Percentiles rank a stretch among this genome's conserved stretches.
Conservation (phyloP, 805 yeast species). For the Candida gorgasii region DNA sequence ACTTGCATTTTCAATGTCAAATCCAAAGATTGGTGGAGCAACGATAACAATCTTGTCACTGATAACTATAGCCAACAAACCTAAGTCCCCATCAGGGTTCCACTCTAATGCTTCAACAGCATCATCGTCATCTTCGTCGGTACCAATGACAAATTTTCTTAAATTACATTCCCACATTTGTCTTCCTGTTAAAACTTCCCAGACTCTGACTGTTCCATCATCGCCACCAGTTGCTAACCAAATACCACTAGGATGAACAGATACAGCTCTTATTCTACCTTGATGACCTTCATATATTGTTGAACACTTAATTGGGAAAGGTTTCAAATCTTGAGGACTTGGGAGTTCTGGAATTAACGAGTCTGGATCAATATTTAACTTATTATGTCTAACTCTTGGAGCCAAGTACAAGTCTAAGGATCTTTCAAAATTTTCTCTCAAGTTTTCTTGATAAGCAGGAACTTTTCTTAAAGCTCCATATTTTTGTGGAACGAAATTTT, state of each 20-base stretch:
- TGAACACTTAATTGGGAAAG: conserved; percentile 91
- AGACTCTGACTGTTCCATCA: conserved; percentile 92
- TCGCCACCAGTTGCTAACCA: conserved; percentile 98
- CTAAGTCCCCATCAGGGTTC: conserved; percentile 78
- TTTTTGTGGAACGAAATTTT: conserved; percentile 79
- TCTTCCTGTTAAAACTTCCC: conserved; percentile 96
- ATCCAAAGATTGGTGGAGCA: conserved; percentile 91
- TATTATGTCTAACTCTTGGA: conserved; percentile 90
- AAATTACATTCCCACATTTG: conserved; percentile 69
- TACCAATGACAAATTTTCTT: conserved; percentile 37
- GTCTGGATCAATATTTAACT: conserved; percentile 93
- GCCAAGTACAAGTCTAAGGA: conserved; percentile 92
- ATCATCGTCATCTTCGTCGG: conserved; percentile 61
- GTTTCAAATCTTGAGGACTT: conserved; percentile 93
- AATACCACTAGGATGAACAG: conserved; percentile 85
- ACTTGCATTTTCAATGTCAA: conserved; percentile 80
- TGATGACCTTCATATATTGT: conserved; percentile 82
- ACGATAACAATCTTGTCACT: conserved; percentile 78
- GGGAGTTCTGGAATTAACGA: conserved; percentile 94
- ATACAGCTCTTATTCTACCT: conserved; percentile 77
- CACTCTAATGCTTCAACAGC: conserved; percentile 80
- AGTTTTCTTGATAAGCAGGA: conserved; percentile 84
- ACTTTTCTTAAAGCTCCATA: conserved; percentile 82
- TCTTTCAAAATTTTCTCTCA: conserved; percentile 92
- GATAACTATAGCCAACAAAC: conserved; percentile 81